Conservation (phyloP, 176 grass and related monocot species). For the Oryza rufipogon region DNA sequence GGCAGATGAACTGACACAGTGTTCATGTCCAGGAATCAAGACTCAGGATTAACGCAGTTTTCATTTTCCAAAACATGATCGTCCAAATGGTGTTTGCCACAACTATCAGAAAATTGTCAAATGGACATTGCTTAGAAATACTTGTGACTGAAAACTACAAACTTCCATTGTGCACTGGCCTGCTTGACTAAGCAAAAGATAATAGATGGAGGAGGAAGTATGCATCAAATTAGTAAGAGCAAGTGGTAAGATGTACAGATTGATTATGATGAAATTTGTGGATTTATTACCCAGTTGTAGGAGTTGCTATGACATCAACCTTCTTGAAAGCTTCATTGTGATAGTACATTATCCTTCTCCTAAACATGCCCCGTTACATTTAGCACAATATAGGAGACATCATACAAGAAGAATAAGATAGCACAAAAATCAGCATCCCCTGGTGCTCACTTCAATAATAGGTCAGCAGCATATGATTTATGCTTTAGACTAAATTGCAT, state of each 20-base stretch:
- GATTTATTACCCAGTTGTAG: constrained; percentile 84
- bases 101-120: neutral
- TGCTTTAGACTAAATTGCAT: neutral
- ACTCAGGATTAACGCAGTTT: neutral
- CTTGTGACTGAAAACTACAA: neutral
- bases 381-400: constrained; percentile 15
- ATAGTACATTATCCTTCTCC: constrained; percentile 98
- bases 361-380: constrained; percentile 42
- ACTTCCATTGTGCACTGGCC: neutral
- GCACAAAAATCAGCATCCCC: neutral
- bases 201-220: neutral
- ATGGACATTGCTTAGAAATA: neutral
- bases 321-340: constrained; percentile 98
- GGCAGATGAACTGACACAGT: neutral
- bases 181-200: neutral
- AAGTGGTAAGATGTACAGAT: neutral
- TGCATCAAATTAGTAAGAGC: constrained; percentile 7
- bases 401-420: constrained; percentile 7
- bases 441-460: neutral
- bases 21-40: neutral
- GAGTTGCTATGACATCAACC: constrained; percentile 92
- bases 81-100: neutral
- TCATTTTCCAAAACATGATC: neutral
- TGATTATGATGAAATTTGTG: constrained; percentile 22
- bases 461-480: constrained; percentile 16